phyloP scores from a whole-genome alignment of 257 asterid species.

The Solanum pennellii region DNA sequence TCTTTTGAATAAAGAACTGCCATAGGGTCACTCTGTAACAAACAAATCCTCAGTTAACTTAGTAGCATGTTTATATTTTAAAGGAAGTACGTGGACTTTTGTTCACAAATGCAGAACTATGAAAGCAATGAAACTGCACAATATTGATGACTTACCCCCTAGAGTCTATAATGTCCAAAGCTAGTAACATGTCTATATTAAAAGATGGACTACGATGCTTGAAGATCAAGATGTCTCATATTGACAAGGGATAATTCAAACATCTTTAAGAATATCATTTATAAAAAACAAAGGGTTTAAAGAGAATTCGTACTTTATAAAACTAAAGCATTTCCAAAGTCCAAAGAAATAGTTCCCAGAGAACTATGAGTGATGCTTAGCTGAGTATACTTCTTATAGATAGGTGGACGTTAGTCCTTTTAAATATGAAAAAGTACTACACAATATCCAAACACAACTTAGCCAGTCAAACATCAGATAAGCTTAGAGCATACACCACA shows the following conservation, averaged over 20 bases:
- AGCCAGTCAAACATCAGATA: neutral
- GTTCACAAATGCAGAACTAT: neutral
- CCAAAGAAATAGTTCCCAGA: neutral
- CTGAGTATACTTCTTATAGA: neutral
- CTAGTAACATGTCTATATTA: neutral
- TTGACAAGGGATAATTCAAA: neutral
- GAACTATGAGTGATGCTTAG: neutral
- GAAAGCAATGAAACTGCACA: neutral
- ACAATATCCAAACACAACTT: neutral
- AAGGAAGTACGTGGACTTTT: neutral
- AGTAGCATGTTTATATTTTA: neutral
- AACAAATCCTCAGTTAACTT: slow-evolving; percentile 12
- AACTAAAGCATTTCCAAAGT: neutral
- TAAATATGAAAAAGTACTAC: neutral
- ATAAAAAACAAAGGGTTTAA: neutral
- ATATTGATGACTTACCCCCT: neutral
- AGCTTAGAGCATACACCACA: neutral
- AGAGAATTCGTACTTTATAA: neutral
- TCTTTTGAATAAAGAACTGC: slow-evolving; percentile 59
- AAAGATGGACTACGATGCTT: neutral
- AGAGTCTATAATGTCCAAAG: neutral
- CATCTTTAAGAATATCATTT: neutral
- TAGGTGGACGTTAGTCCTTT: neutral
- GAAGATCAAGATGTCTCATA: neutral
- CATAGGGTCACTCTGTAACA: slow-evolving; percentile 96